Evolutionary conservation across 192 early-diverging fungal species (phyloP).

Genomic region (Linnemannia schmuckeri): DNA sequence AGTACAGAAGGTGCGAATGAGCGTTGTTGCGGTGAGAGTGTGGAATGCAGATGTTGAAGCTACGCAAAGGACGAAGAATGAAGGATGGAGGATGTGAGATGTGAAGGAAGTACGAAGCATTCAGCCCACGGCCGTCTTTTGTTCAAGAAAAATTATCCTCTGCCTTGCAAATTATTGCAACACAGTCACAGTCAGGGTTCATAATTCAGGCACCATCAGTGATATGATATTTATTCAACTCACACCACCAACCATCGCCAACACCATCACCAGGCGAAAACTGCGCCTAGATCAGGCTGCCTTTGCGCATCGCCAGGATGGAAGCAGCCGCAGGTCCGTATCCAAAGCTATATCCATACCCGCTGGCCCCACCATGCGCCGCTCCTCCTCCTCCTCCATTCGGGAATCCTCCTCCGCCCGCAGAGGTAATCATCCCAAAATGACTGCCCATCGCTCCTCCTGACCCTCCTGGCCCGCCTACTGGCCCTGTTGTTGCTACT

Average conservation of each 20-base stretch:
- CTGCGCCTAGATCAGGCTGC: constrained; percentile 29
- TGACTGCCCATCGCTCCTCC: not conserved
- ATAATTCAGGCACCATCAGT: not conserved
- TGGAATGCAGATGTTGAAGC: too few relatives aligned
- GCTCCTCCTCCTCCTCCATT: not conserved
- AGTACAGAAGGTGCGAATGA: too few relatives aligned
- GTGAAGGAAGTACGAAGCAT: too few relatives aligned
- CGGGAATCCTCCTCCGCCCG: constrained; percentile 32
- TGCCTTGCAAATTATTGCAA: too few relatives aligned
- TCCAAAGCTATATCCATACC: constrained; percentile 8
- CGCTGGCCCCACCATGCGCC: not conserved
- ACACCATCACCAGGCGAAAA: not conserved
- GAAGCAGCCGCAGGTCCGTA: constrained; percentile 27
- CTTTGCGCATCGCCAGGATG: constrained; percentile 39
- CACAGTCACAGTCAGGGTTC: too few relatives aligned
- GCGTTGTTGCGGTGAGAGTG: too few relatives aligned
- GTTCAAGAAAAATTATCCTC: too few relatives aligned
- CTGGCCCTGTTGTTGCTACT: not conserved
- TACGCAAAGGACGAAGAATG: too few relatives aligned
- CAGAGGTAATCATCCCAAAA: constrained; percentile 23
- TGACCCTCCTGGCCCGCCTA: not conserved
- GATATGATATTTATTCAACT: not conserved
- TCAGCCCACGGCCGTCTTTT: too few relatives aligned
- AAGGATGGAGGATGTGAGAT: too few relatives aligned
- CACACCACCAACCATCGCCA: not conserved